Evolutionary conservation across 108 stramenopile species (phyloP), one percentile per base, ranked within the genome.

Genomic region (Schizochytrium sp.): DNA sequence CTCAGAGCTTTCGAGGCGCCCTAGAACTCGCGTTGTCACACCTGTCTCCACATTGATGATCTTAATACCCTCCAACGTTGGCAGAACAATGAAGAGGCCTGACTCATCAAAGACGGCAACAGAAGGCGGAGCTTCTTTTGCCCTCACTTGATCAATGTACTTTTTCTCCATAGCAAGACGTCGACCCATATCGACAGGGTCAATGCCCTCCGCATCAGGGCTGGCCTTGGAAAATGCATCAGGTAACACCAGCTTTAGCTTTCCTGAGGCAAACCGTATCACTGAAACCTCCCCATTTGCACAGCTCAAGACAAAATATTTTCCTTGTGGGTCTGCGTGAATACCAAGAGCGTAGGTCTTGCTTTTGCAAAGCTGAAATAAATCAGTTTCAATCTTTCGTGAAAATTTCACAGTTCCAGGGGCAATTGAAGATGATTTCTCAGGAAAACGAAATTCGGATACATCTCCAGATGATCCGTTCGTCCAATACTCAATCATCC

Each of bases 401-500:
- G 90, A 40, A 88, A 93, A 97, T 8, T 88, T 73, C 17, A 95
- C 89, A 72, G 47, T 83, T 17, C 50, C 76, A 42, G 38, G 38
- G 0, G 12, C 76, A 87, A 90, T 91, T 91, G 89, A 56, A 91
- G 72, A 10, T 38, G 8, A 44, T 53, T 44, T n/a, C 61, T 87
- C 42, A 91, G 88, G 13, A 91, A 92, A 40, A 7, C 90, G 83
- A 45, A 53, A 57, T 38, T 57, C 61, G 57, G 28, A 3, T 7
- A 44, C 5, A 15, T 69, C 64, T 4, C 28, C 69, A 3, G 49
- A 56, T 28, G 72, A 88, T 3, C 57, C 92, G n/a, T 76, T 87
- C 59, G 95, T 93, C 98, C 98, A 98, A 88, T 96, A 91, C 92
- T 98, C 99, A 10, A 99, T 56, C n/a, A 97, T 93, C 19, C 99